Conservation (phyloP, 306 rosid species). For the Casuarina cunninghamiana region DNA sequence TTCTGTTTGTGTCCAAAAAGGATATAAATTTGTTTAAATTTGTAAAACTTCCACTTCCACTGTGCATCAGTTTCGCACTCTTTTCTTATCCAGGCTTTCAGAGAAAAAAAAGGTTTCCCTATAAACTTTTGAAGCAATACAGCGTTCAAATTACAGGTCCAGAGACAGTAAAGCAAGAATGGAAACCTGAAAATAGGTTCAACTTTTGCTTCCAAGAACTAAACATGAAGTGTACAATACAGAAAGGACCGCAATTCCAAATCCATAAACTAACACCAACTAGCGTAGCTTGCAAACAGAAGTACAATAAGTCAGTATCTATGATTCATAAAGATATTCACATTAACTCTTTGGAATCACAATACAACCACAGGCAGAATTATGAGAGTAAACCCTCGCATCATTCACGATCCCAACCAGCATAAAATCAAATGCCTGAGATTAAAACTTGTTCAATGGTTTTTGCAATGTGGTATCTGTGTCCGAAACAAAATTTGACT, state of each 20-base stretch:
- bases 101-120: not conserved
- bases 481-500: not conserved
- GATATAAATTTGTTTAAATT: not conserved
- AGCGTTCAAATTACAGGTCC: not conserved
- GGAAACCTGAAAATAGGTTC: not conserved
- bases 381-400: not conserved
- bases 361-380: not conserved
- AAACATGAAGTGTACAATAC: not conserved
- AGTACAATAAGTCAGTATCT: not conserved
- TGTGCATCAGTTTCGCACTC: not conserved
- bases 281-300: not conserved
- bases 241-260: not conserved
- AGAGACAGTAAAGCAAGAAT: not conserved
- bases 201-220: not conserved
- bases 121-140: not conserved
- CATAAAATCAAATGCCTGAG: not conserved
- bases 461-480: not conserved
- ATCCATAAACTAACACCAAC: not conserved
- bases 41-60: not conserved
- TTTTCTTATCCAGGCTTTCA: not conserved
- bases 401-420: not conserved
- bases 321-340: not conserved
- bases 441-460: not conserved
- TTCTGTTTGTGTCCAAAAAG: too few species aligned
- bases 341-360: not conserved